Evolutionary conservation across 2,329 filamentous ascomycete species (phyloP), one percentile per base, ranked within the genome.

Genomic region (Sphaerulina vaccinii): DNA sequence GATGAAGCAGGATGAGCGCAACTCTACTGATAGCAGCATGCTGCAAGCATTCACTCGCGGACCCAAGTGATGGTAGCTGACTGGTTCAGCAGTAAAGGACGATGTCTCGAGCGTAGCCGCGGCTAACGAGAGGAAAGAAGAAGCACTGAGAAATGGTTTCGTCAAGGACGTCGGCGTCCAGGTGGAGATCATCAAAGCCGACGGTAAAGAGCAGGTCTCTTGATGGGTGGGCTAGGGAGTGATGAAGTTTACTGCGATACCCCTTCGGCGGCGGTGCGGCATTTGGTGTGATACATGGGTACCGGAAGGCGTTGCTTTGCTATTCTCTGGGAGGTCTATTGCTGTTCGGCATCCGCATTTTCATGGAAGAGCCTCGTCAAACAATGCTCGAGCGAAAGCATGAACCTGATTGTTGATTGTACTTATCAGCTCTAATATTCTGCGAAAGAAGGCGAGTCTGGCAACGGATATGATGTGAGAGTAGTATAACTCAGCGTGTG

Each of bases 1-100:
- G 27, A 51, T 47, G 68, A 35, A 68, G 69, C 58, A 74, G 71
- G 70, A 74, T 70, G 62, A 59, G 59, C 63, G 63, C 56, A 63
- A 58, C 49, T 61, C 58, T 36, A 62, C 59, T 54, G 64, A 66
- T 55, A 61, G 52, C 55, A 66, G 49, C 54, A 66, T 64, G 64
- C 54, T 64, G 15, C 51, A 55, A 38, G 55, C 62, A 16, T 49
- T 65, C 24, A 61, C 54, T 51, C 62, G 61, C 38, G 61, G 58
- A 50, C 55, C 61, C 37, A 56, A 54, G 45, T 52, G 51, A 59
- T 45, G 39, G 39, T 52, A 57, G 60, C 61, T 64, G 60, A 64
- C 62, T 44, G 40, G 58, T 57, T 59, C 61, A 58, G 60, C 62
- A 65, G 62, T 60, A 45, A 55, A 59, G 40, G 59, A 60, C 43